Conservation (phyloP, 441 rosid genomes). For the Jatropha multifida region DNA sequence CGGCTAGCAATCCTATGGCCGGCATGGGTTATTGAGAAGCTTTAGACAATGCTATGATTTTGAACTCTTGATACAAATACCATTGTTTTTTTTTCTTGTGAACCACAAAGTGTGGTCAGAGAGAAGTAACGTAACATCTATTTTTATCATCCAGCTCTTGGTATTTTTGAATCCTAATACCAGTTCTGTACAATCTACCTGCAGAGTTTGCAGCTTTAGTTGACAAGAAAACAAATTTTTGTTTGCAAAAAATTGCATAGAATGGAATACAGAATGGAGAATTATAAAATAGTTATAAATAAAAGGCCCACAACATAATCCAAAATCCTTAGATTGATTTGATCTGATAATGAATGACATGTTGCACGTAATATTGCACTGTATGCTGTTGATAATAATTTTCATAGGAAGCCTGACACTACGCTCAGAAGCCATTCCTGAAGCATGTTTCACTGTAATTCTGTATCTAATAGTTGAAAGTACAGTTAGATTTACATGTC, state of each 20-base stretch:
- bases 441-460: neutral
- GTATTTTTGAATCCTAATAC: neutral
- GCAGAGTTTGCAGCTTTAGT: neutral
- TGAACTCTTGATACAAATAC: neutral
- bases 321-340: neutral
- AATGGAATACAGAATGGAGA: neutral
- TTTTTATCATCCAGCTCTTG: neutral
- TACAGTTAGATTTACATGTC: too few species aligned
- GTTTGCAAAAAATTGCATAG: neutral
- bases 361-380: neutral
- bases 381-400: neutral
- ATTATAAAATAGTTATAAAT: neutral
- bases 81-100: neutral
- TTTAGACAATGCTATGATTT: neutral
- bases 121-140: neutral
- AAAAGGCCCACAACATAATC: neutral
- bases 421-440: conserved; percentile 7
- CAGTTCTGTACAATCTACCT: neutral
- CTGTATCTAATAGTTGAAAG: neutral
- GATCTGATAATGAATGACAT: neutral
- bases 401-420: neutral
- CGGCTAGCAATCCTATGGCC: conserved; percentile 47
- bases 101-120: neutral
- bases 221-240: neutral
- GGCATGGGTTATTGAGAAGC: conserved; percentile 15